A percentile compares a stretch with the other conserved stretches of the same genome.
Conservation (phyloP, 345 rosid genomes). For the Citrus cavaleriei region DNA sequence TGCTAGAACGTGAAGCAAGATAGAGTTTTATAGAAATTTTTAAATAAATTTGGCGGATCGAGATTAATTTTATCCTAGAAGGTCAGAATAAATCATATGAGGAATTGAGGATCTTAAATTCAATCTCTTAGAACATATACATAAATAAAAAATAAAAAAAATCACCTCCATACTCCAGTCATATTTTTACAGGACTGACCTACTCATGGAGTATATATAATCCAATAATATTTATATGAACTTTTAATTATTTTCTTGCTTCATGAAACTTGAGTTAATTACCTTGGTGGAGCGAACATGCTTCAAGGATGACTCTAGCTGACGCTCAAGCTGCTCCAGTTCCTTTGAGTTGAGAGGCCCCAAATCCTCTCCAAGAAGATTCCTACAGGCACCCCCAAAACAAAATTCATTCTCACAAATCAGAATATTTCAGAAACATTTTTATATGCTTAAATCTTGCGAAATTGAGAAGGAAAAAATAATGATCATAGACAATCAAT, state of each 20-base stretch:
- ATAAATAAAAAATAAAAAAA: no score
- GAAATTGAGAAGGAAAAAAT: neutral
- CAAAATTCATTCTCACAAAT: neutral
- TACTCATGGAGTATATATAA: neutral
- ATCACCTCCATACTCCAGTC: no score
- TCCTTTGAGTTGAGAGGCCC: conserved; percentile 89
- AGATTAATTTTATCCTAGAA: no score
- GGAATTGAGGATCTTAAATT: no score
- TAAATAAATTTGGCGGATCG: no score
- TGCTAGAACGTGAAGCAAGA: no score
- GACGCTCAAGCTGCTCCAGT: conserved; percentile 95
- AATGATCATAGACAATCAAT: neutral
- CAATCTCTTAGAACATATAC: no score
- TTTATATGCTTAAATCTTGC: no score
- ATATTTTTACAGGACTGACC: neutral
- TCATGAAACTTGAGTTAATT: neutral
- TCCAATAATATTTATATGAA: neutral
- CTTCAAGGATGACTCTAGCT: conserved; percentile 75
- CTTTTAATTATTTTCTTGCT: neutral
- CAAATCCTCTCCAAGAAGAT: conserved; percentile 94
- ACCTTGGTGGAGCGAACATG: conserved; percentile 94
- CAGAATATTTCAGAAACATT: neutral
- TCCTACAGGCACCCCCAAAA: conserved; percentile 33
- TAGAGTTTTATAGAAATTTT: no score
- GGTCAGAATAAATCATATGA: no score